Conservation (phyloP, 2,329 filamentous ascomycete genomes). For the Periconia sp. region DNA sequence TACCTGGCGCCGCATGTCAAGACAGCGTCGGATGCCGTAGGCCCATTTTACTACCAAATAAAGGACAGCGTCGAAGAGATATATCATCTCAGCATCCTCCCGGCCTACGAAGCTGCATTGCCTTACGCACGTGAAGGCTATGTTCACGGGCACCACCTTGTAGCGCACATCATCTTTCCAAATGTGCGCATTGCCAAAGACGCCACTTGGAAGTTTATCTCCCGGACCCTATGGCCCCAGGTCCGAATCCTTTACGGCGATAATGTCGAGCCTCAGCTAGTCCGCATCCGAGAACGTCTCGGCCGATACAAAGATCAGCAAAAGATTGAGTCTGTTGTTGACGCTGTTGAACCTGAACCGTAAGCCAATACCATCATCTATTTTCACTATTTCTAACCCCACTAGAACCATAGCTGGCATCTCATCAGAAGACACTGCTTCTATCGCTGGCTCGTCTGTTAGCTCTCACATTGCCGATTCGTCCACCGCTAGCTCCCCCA, state of each 20-base stretch:
- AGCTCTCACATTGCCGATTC: slow-evolving; percentile 25
- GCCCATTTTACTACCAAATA: slow-evolving; percentile 75
- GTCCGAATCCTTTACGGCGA: slow-evolving; percentile 81
- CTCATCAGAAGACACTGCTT: too few species aligned
- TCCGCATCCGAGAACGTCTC: slow-evolving; percentile 88
- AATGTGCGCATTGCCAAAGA: slow-evolving; percentile 74
- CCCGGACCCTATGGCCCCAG: slow-evolving; percentile 80
- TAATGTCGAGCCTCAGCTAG: slow-evolving; percentile 93
- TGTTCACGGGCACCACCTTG: slow-evolving; percentile 67
- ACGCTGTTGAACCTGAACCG: slow-evolving; percentile 55
- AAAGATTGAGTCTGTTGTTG: slow-evolving; percentile 64
- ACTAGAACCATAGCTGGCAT: too few species aligned
- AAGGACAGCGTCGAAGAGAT: slow-evolving; percentile 69
- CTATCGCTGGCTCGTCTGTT: too few species aligned
- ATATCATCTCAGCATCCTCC: slow-evolving; percentile 75
- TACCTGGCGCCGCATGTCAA: slow-evolving; percentile 76
- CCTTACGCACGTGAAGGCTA: slow-evolving; percentile 78
- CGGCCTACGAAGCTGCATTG: slow-evolving; percentile 74
- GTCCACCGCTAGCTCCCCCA: slow-evolving; percentile 28
- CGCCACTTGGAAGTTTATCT: slow-evolving; percentile 72
- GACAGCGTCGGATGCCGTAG: slow-evolving; percentile 61
- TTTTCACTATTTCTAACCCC: slow-evolving; percentile 15
- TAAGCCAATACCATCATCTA: slow-evolving; percentile 18
- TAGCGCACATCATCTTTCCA: slow-evolving; percentile 73
- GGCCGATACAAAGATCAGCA: slow-evolving; percentile 74